These are phyloP conservation scores for Heterobasidion annosum DNA, from an alignment of 1,284 basidiomycete species.

Conservation along the genomic window DNA sequence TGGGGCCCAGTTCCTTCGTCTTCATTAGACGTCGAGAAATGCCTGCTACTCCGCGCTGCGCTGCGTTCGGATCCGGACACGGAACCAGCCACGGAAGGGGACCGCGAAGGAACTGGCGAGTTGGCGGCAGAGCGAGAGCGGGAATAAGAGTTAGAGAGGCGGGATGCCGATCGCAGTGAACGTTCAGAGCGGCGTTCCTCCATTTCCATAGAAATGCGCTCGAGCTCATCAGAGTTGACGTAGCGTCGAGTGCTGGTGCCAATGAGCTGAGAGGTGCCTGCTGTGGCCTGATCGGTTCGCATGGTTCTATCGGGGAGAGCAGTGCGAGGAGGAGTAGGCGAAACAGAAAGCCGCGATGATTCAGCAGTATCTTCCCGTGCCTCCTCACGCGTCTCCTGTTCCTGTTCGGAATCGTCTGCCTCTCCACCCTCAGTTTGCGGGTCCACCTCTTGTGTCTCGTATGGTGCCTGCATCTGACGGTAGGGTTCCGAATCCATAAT, in stretches of 20 bases:
- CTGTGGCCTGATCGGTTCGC: slow-evolving; percentile 37
- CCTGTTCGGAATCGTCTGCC: slow-evolving; percentile 8
- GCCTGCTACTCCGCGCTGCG: not conserved
- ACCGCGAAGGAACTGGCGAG: slow-evolving; percentile 11
- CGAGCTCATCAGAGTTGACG: slow-evolving; percentile 39
- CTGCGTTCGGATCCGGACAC: slow-evolving; percentile 4
- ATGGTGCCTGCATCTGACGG: not conserved
- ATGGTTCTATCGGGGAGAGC: slow-evolving; percentile 21
- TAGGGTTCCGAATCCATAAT: not conserved
- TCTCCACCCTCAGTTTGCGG: no score
- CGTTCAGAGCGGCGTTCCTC: slow-evolving; percentile 46
- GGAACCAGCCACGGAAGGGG: slow-evolving; percentile 10
- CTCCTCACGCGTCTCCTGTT: slow-evolving; percentile 15
- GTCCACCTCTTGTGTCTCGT: not conserved
- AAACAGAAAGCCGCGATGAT: not conserved
- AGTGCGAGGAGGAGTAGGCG: not conserved
- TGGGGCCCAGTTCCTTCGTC: not conserved
- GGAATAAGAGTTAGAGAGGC: slow-evolving; percentile 9
- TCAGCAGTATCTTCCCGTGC: slow-evolving; percentile 8
- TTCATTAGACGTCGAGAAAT: not conserved
- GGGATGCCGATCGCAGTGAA: slow-evolving; percentile 19
- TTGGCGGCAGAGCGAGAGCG: slow-evolving; percentile 13
- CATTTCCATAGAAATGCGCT: slow-evolving; percentile 47
- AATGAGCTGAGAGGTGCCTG: slow-evolving; percentile 22
- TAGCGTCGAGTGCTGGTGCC: slow-evolving; percentile 20